Evolutionary conservation across 2,329 filamentous ascomycete genomes (phyloP).

Genomic region (Acarospora socialis): DNA sequence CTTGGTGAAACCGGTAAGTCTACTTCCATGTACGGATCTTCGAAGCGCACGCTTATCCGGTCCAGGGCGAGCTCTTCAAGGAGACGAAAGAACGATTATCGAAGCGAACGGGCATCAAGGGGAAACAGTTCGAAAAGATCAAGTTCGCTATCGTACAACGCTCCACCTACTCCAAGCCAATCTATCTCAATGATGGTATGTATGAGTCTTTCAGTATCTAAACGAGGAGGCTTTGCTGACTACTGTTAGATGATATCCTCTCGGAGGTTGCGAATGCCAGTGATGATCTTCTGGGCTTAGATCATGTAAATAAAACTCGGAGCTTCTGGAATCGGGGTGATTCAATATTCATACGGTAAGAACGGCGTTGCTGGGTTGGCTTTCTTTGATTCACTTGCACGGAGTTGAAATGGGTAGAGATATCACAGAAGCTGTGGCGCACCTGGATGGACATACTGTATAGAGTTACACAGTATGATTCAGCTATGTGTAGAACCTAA

Average conservation of each 20-base stretch:
- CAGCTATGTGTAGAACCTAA: no score
- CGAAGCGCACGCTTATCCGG: background rate
- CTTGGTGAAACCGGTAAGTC: slow-evolving; percentile 59
- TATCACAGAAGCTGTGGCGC: no score
- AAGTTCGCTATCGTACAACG: slow-evolving; percentile 76
- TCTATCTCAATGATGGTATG: slow-evolving; percentile 79
- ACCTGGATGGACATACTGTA: no score
- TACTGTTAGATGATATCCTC: slow-evolving; percentile 29
- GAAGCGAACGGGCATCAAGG: slow-evolving; percentile 84
- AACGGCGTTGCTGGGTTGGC: no score
- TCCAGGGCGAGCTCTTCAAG: slow-evolving; percentile 65
- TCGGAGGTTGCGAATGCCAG: slow-evolving; percentile 56
- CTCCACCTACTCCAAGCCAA: slow-evolving; percentile 57
- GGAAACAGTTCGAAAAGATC: slow-evolving; percentile 97
- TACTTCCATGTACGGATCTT: background rate
- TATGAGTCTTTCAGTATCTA: slow-evolving; percentile 9
- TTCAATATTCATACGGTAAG: slow-evolving; percentile 49
- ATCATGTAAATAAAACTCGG: slow-evolving; percentile 48
- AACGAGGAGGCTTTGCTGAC: slow-evolving; percentile 1
- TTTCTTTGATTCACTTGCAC: no score
- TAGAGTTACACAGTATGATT: no score
- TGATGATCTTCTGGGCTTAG: slow-evolving; percentile 56
- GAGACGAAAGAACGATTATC: slow-evolving; percentile 92
- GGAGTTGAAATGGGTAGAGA: no score
- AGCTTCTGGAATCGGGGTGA: slow-evolving; percentile 46